phyloP scores from a whole-genome alignment of 129 eudicot genomes.

The Flaveria bidentis region DNA sequence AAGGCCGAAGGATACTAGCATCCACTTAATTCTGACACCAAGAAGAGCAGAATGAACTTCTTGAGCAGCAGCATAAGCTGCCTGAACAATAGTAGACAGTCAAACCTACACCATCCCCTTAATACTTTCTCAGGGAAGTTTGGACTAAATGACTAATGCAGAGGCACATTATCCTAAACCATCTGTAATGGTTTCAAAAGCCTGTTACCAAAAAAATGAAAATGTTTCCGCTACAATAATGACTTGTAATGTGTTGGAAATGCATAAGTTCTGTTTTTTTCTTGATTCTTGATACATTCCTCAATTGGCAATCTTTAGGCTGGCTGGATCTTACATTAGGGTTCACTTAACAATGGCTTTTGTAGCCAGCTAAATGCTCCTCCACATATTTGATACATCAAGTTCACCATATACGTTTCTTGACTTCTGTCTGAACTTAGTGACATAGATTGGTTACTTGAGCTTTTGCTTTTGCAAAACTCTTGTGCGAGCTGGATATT shows the following conservation, averaged over 20 bases:
- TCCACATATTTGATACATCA: constrained; percentile 83
- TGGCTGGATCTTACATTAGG: constrained; percentile 58
- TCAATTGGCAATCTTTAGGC: constrained; percentile 80
- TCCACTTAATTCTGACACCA: constrained; percentile 81
- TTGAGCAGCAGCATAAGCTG: constrained; percentile 86
- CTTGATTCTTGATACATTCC: constrained; percentile 73
- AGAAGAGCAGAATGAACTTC: constrained; percentile 85
- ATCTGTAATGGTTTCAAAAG: constrained; percentile 78
- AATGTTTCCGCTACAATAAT: no score
- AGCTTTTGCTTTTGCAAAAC: background rate
- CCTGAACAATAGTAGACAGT: constrained; percentile 73
- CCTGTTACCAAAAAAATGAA: constrained; percentile 42
- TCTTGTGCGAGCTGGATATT: constrained; percentile 42
- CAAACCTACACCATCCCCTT: constrained; percentile 73
- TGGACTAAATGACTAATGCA: constrained; percentile 51
- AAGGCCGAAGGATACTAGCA: no score
- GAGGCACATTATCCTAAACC: constrained; percentile 81
- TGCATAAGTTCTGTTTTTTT: background rate
- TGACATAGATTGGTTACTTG: constrained; percentile 29
- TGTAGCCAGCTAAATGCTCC: constrained; percentile 53
- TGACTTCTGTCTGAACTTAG: constrained; percentile 43
- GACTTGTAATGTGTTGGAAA: background rate
- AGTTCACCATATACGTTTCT: constrained; percentile 38
- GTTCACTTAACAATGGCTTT: constrained; percentile 23
- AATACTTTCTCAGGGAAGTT: constrained; percentile 68